A percentile compares a stretch with the other conserved stretches of the same genome.
phyloP scores from a whole-genome alignment of 495 filamentous ascomycete species.

The Neurospora cerealis region DNA sequence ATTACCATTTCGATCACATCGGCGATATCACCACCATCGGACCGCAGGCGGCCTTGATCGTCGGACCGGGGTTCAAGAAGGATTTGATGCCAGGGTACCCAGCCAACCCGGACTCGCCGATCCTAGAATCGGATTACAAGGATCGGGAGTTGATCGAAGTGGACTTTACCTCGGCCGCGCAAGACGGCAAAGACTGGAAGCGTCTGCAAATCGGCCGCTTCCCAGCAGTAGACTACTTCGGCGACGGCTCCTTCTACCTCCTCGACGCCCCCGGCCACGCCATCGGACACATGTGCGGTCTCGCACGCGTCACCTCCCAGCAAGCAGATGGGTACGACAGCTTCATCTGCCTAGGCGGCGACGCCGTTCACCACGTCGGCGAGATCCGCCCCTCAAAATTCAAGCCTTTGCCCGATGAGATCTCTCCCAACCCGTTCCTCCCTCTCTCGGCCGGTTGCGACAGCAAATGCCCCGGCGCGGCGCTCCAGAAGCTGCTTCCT shows the following conservation, averaged over 20 bases:
- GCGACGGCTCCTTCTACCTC: slow-evolving; percentile 50
- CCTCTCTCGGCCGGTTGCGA: slow-evolving; percentile 3
- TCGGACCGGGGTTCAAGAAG: slow-evolving; percentile 47
- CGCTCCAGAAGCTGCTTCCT: slow-evolving; percentile 30
- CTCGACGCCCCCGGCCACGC: slow-evolving; percentile 48
- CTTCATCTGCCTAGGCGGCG: slow-evolving; percentile 48
- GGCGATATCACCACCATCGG: slow-evolving; percentile 46
- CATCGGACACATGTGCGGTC: slow-evolving; percentile 45
- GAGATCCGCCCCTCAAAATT: slow-evolving; percentile 42
- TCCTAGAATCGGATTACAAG: slow-evolving; percentile 37
- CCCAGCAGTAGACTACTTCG: slow-evolving; percentile 49
- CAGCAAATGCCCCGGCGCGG: slow-evolving; percentile 25
- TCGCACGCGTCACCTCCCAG: slow-evolving; percentile 39
- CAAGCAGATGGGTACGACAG: slow-evolving; percentile 20
- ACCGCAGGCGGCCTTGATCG: slow-evolving; percentile 37
- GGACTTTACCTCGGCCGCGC: slow-evolving; percentile 22
- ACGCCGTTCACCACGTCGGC: slow-evolving; percentile 43
- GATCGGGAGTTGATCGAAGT: slow-evolving; percentile 35
- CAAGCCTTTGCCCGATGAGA: slow-evolving; percentile 35
- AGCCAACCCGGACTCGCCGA: slow-evolving; percentile 22
- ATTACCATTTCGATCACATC: slow-evolving; percentile 52
- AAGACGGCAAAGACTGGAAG: not conserved
- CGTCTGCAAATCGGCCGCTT: slow-evolving; percentile 37
- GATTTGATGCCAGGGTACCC: slow-evolving; percentile 42
- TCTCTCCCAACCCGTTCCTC: slow-evolving; percentile 31